A percentile compares a stretch with the other conserved stretches of the same genome.
These are phyloP conservation scores for Candida sp. DNA, from an alignment of 1,139 yeast genomes.

Conservation along the genomic window DNA sequence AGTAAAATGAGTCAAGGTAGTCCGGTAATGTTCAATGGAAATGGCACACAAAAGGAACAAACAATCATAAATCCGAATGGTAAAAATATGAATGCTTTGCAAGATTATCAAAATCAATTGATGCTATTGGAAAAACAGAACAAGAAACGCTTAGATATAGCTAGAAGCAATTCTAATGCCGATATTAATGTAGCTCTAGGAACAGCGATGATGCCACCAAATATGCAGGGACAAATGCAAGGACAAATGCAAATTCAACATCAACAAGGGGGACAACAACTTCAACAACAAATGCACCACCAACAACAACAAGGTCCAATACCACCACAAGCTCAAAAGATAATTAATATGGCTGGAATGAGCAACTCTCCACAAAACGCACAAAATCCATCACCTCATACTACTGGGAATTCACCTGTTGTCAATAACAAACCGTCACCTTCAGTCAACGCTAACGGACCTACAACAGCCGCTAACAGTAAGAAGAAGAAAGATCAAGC, in stretches of 20 bases:
- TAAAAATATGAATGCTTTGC: slow-evolving; percentile 45
- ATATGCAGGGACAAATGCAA: slow-evolving; percentile 12
- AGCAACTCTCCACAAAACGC: slow-evolving; percentile 5
- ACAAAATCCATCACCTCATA: slow-evolving; percentile 24
- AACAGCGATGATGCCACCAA: slow-evolving; percentile 12
- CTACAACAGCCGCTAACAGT: not conserved
- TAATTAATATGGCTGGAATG: slow-evolving; percentile 9
- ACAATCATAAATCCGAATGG: slow-evolving; percentile 4
- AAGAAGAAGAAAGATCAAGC: slow-evolving; percentile 28
- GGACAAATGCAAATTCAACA: slow-evolving; percentile 10
- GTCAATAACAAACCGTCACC: slow-evolving; percentile 39
- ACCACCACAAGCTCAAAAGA: slow-evolving; percentile 9
- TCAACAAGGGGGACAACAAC: slow-evolving; percentile 10
- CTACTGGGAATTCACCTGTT: slow-evolving; percentile 28
- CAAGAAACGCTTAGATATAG: slow-evolving; percentile 56
- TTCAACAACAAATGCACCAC: slow-evolving; percentile 9
- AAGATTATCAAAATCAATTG: slow-evolving; percentile 75
- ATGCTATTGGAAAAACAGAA: slow-evolving; percentile 71
- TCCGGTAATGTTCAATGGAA: slow-evolving; percentile 7
- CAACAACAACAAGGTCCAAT: slow-evolving; percentile 16
- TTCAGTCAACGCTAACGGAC: slow-evolving; percentile 12
- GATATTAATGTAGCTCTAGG: slow-evolving; percentile 16
- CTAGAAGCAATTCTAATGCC: slow-evolving; percentile 32
- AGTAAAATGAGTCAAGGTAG: slow-evolving; percentile 2
- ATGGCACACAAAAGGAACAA: slow-evolving; percentile 12